Conservation (phyloP, 345 rosid genomes). For the Salix caprea region DNA sequence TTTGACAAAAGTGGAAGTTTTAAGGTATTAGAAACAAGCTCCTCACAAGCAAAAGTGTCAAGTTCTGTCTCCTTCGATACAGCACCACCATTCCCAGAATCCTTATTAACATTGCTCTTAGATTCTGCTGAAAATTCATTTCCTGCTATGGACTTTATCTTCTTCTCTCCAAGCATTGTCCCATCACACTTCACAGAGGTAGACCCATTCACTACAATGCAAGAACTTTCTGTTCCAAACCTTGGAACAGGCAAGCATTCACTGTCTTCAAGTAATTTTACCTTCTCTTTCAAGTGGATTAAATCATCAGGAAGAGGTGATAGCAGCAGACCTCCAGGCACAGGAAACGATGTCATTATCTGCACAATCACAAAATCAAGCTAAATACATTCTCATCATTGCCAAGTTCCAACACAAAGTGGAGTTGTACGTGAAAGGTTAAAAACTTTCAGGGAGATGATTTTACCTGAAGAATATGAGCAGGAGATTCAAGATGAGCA, state of each 20-base stretch:
- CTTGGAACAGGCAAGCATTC: slow-evolving; percentile 27
- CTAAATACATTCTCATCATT: slow-evolving; percentile 19
- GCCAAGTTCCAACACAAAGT: background rate
- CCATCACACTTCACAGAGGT: slow-evolving; percentile 40
- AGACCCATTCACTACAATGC: slow-evolving; percentile 24
- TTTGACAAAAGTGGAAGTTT: slow-evolving; percentile 66
- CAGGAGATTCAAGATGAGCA: slow-evolving; percentile 53
- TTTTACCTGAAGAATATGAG: slow-evolving; percentile 61
- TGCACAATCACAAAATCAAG: slow-evolving; percentile 40
- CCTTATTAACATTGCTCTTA: slow-evolving; percentile 33
- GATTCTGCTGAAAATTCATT: slow-evolving; percentile 38
- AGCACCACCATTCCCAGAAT: slow-evolving; percentile 27
- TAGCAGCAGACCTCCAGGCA: slow-evolving; percentile 43
- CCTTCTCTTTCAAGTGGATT: slow-evolving; percentile 44
- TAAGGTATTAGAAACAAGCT: slow-evolving; percentile 58
- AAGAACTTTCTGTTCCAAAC: slow-evolving; percentile 23
- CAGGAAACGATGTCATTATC: slow-evolving; percentile 74
- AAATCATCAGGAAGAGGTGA: slow-evolving; percentile 81
- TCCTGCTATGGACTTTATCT: slow-evolving; percentile 35
- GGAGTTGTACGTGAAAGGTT: slow-evolving; percentile 14
- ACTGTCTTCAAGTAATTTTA: slow-evolving; percentile 32
- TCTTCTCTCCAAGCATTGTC: slow-evolving; percentile 41
- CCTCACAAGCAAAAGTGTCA: slow-evolving; percentile 51
- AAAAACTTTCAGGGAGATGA: slow-evolving; percentile 21
- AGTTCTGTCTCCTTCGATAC: slow-evolving; percentile 36